Conservation (phyloP, 2,329 filamentous ascomycete genomes). For the Ascochyta clinopodiicola region DNA sequence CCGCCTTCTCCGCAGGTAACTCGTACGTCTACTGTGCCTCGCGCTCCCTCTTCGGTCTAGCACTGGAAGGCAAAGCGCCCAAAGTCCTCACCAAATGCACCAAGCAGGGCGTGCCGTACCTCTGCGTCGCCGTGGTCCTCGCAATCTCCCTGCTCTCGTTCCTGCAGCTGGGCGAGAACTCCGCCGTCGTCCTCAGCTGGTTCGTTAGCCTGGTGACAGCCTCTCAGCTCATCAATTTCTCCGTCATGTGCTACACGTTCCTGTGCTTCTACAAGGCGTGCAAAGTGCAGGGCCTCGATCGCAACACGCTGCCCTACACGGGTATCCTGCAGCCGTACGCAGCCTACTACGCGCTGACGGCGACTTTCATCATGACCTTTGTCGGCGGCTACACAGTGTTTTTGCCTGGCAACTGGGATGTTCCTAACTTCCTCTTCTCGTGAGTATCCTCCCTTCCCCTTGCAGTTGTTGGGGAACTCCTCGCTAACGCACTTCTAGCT, state of each 20-base stretch:
- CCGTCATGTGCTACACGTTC: conserved; percentile 71
- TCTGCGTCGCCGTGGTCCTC: conserved; percentile 72
- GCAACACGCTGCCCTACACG: conserved; percentile 73
- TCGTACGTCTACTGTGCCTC: conserved; percentile 63
- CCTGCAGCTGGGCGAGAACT: conserved; percentile 72
- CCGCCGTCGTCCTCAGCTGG: conserved; percentile 75
- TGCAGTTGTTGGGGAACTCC: no score
- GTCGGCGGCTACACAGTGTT: conserved; percentile 81
- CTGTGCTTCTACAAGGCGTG: conserved; percentile 75
- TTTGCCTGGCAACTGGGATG: conserved; percentile 70
- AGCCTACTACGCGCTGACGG: conserved; percentile 69
- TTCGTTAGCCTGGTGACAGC: conserved; percentile 77
- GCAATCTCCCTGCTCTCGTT: conserved; percentile 74
- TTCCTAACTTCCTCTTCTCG: conserved; percentile 77
- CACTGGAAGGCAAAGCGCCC: conserved; percentile 62
- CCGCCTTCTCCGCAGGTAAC: conserved; percentile 63
- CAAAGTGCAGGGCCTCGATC: conserved; percentile 70
- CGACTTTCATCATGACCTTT: conserved; percentile 74
- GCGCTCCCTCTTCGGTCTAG: conserved; percentile 61
- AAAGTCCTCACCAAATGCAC: conserved; percentile 61
- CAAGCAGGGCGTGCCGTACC: conserved; percentile 74
- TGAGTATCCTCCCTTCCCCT: no score
- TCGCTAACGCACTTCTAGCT: conserved; percentile 48
- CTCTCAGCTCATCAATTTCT: conserved; percentile 61
- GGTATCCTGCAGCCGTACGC: conserved; percentile 73